Evolutionary conservation across 768 basidiomycete species (phyloP), one percentile per base, ranked within the genome.

Genomic region (Agrocybe praecox): DNA sequence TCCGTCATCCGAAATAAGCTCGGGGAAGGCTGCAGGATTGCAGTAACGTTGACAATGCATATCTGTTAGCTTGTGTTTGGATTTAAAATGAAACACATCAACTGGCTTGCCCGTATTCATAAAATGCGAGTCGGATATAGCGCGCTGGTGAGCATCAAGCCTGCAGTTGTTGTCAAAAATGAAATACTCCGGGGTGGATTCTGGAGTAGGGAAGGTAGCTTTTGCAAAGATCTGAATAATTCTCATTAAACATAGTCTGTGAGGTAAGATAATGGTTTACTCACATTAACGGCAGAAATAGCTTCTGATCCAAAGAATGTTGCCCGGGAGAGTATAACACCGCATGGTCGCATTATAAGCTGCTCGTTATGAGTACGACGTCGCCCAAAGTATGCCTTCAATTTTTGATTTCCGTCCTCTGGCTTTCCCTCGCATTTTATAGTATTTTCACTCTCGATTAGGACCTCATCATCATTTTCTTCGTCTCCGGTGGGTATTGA

Each of bases 351-450:
- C 26, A 67, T 62, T 19, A 62, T 54, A 1, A 69, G 24, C 54
- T 72, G 66, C 46, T 72, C 69, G 47, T 72, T 72, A 49, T 72
- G 72, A 1, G 71, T 74, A 2, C 63, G 52, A 21, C 62, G 56
- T 12, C 69, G 51, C 0, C 66, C 63, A 62, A 75, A 75, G 2
- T 49, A 58, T 2, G 69, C 70, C 6, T 57, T 47, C 1, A 69
- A 18, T 44, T 57, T 48, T 14, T 8, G 5, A 48, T 23, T 23
- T 17, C 22, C 47, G n/a, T n/a, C n/a, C n/a, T n/a, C n/a, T n/a
- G 47, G 26, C 17, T 29, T n/a, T 12, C 18, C 47, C 5, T 23
- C 23, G 7, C 17, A 29, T 22, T 24, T 2, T 48, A 7, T 8
- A 6, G 24, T 4, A 11, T 23, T 17, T 2, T 24, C 47, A 17